Evolutionary conservation across 768 basidiomycete species (phyloP).

Genomic region (Tylopilus rubrobrunneus): DNA sequence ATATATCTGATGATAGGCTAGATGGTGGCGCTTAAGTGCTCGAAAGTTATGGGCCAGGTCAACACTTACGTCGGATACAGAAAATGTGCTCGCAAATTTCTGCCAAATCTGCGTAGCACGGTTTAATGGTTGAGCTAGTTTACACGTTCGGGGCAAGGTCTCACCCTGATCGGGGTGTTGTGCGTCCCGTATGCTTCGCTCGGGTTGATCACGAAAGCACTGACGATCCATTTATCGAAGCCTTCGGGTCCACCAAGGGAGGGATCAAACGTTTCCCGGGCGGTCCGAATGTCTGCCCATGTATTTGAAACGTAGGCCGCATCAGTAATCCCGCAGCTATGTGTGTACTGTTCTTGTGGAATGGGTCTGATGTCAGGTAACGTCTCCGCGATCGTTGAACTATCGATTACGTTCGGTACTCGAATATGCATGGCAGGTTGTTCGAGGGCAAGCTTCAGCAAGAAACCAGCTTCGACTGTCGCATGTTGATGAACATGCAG

Average conservation of each 20-base stretch:
- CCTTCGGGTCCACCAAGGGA: slow-evolving; percentile 36
- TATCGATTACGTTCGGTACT: slow-evolving; percentile 18
- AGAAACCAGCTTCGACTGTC: slow-evolving; percentile 33
- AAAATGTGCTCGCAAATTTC: slow-evolving; percentile 21
- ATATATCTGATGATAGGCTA: slow-evolving; percentile 28
- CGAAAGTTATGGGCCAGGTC: background rate
- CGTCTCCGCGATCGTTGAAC: slow-evolving; percentile 20
- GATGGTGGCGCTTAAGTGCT: background rate
- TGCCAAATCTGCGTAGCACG: slow-evolving; percentile 16
- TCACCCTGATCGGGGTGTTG: slow-evolving; percentile 39
- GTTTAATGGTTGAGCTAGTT: background rate
- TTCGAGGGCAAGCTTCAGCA: slow-evolving; percentile 36
- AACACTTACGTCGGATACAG: slow-evolving; percentile 19
- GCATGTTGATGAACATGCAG: slow-evolving; percentile 44
- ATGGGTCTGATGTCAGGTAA: slow-evolving; percentile 37
- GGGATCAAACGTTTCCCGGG: slow-evolving; percentile 33
- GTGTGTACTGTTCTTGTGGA: slow-evolving; percentile 21
- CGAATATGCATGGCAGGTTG: slow-evolving; percentile 40
- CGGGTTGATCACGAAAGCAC: slow-evolving; percentile 39
- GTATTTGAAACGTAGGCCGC: slow-evolving; percentile 24
- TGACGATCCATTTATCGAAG: slow-evolving; percentile 41
- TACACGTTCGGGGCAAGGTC: no score
- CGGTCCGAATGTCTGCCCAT: slow-evolving; percentile 36
- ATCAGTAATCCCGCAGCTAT: slow-evolving; percentile 25
- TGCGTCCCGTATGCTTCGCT: slow-evolving; percentile 42